Evolutionary conservation across 331 rosid genomes (phyloP), one percentile per base, ranked within the genome.

Genomic region (Rhamnella rubrinervis): DNA sequence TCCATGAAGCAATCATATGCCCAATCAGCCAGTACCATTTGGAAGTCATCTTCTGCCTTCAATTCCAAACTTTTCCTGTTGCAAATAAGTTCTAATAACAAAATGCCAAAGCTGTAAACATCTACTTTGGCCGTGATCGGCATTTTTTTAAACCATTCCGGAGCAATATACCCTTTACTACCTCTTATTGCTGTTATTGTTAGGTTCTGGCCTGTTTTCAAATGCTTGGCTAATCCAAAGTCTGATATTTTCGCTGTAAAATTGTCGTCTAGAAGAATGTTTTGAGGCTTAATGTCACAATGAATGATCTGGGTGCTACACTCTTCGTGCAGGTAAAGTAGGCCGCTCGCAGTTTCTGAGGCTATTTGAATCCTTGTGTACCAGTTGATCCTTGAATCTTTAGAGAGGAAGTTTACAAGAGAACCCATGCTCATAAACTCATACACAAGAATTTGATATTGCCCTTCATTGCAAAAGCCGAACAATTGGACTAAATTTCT

Each of bases 191-290:
- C 1, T 0, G 67, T 66, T 0, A 0, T 58, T 3, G 77, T 71
- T 18, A n/a, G 18, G 62, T 66, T 61, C 16, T 51, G 67, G 6
- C 61, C 68, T 4, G 4, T 50, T 11, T 50, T 61, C 61, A 61
- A 21, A 50, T 61, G 26, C 68, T 61, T 71, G 44, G 68, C 68
- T 51, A 71, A 21, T 51, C 62, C 68, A 31, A 61, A 71, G 61
- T 71, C 75, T 0, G 40, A 18, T 8, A 71, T 61, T 71, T 58
- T 71, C 5, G 62, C 28, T 49, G 67, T 61, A 37, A 37, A 71
- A 15, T 8, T 13, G 14, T 60, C 52, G 6, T 51, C 68, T 6
- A 61, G 8, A 21, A 71, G 68, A 55, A 71, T 52, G 39, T 71
- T 71, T 5, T 61, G 25, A 1, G 61, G 41, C 61, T 71, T 71